phyloP scores from a whole-genome alignment of 768 basidiomycete genomes.

The Naganishia vishniacii region DNA sequence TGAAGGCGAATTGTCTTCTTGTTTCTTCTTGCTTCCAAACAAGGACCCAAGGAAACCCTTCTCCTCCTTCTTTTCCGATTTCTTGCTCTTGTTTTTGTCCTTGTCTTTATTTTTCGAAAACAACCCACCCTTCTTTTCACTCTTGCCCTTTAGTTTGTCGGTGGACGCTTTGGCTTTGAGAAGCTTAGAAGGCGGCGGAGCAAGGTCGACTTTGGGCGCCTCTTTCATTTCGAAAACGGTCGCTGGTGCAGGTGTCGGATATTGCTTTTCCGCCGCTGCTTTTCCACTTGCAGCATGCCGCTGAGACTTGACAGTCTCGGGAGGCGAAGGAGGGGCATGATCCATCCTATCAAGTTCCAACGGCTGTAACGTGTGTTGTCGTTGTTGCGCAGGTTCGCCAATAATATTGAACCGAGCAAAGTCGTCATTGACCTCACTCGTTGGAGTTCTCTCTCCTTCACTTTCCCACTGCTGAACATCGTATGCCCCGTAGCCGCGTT shows the following conservation, averaged over 20 bases:
- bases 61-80: conserved; percentile 50
- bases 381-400: conserved; percentile 8
- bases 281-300: conserved; percentile 10
- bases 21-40: conserved; percentile 78
- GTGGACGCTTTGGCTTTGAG: conserved; percentile 21
- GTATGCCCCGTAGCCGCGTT: not conserved
- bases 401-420: conserved; percentile 9
- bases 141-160: conserved; percentile 29
- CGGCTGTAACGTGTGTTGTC: not conserved
- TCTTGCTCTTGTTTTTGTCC: conserved; percentile 29
- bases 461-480: not conserved
- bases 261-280: not conserved
- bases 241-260: not conserved
- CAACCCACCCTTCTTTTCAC: conserved; percentile 34
- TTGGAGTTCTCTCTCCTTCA: conserved; percentile 10
- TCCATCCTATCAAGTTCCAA: not conserved
- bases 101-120: conserved; percentile 31
- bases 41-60: conserved; percentile 85
- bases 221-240: not conserved
- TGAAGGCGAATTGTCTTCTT: conserved; percentile 53
- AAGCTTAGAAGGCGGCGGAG: conserved; percentile 16
- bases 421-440: conserved; percentile 13
- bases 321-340: conserved; percentile 13
- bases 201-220: not conserved
- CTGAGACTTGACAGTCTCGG: conserved; percentile 17